These are phyloP conservation scores for Rutstroemia sydowiana DNA, from an alignment of 2,329 filamentous ascomycete species.

Conservation along the genomic window DNA sequence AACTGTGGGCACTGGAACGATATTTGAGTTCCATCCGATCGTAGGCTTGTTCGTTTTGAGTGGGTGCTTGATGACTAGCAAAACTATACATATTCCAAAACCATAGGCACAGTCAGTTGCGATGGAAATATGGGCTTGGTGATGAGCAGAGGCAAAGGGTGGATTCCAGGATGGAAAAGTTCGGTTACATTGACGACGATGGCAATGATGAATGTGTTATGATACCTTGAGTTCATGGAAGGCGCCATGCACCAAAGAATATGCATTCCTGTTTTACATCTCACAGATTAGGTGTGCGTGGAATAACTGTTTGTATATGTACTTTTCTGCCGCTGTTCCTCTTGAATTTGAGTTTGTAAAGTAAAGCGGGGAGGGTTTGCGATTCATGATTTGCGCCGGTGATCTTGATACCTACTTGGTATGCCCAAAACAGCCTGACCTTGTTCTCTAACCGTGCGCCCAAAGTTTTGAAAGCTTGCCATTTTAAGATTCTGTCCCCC, in stretches of 20 bases:
- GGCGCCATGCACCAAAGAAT: too few relatives aligned
- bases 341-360: too few relatives aligned
- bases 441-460: neutral
- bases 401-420: neutral
- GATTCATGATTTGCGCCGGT: slow-evolving; percentile 1
- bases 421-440: neutral
- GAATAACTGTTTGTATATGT: too few relatives aligned
- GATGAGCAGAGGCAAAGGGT: neutral
- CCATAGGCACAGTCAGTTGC: slow-evolving; percentile 37
- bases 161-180: neutral
- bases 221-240: slow-evolving; percentile 2
- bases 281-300: too few relatives aligned
- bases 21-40: slow-evolving; percentile 77
- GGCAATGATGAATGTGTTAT: slow-evolving; percentile 5
- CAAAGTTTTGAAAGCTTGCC: neutral
- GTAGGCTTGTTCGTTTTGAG: slow-evolving; percentile 78
- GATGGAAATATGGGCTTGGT: neutral
- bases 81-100: slow-evolving; percentile 92
- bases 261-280: too few relatives aligned
- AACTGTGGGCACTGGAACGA: slow-evolving; percentile 55
- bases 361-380: too few relatives aligned
- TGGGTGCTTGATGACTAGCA: slow-evolving; percentile 91
- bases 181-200: neutral
- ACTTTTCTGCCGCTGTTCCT: too few relatives aligned
- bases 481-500: too few relatives aligned